Conservation (phyloP, 1,284 basidiomycete species). For the Heterobasidion parviporum region DNA sequence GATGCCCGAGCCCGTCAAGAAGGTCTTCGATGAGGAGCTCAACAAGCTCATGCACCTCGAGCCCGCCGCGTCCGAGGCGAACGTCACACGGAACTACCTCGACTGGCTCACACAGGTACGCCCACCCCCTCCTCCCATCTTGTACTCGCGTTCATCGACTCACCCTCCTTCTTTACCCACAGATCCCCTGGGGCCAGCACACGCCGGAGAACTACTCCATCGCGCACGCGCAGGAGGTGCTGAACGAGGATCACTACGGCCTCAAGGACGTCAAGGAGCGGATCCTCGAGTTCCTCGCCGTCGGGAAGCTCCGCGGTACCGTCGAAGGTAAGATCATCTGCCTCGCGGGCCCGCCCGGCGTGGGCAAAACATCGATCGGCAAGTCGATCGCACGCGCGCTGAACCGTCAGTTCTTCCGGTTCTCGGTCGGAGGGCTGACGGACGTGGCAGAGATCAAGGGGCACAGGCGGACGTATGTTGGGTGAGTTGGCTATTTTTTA, state of each 20-base stretch:
- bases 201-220: slow-evolving; percentile 94
- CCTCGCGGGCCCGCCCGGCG: slow-evolving; percentile 93
- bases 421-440: slow-evolving; percentile 94
- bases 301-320: slow-evolving; percentile 92
- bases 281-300: slow-evolving; percentile 96
- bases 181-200: slow-evolving; percentile 96
- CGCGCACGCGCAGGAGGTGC: slow-evolving; percentile 73
- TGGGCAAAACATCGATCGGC: slow-evolving; percentile 92
- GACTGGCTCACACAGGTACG: slow-evolving; percentile 88
- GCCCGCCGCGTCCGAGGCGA: slow-evolving; percentile 88
- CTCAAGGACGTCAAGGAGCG: slow-evolving; percentile 94
- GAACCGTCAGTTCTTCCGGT: slow-evolving; percentile 87
- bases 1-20: slow-evolving; percentile 90
- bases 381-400: slow-evolving; percentile 91
- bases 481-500: slow-evolving; percentile 34
- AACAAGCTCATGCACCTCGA: slow-evolving; percentile 90
- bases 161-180: background rate
- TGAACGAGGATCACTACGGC: slow-evolving; percentile 97
- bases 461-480: slow-evolving; percentile 94
- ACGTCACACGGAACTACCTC: slow-evolving; percentile 94
- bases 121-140: slow-evolving; percentile 4
- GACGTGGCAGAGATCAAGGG: slow-evolving; percentile 99
- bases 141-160: slow-evolving; percentile 2
- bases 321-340: slow-evolving; percentile 99
- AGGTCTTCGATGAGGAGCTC: slow-evolving; percentile 96